Percentiles rank a stretch among this genome's conserved stretches.
phyloP scores from a whole-genome alignment of 2,329 filamentous ascomycete genomes.

The Microdochium bolleyi region DNA sequence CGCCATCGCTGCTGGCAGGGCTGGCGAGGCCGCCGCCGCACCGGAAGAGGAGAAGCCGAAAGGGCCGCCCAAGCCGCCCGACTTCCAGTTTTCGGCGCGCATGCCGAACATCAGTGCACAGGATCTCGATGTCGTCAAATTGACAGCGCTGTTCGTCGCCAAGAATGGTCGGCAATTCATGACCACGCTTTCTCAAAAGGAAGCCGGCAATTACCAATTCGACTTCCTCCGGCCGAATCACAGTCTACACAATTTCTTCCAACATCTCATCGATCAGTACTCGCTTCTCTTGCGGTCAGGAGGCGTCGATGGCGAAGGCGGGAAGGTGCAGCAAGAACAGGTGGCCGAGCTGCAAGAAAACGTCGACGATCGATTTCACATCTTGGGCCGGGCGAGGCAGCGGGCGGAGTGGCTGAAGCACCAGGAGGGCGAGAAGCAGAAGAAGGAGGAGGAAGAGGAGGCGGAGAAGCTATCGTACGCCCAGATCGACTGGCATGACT shows the following conservation, averaged over 20 bases:
- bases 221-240: constrained; percentile 94
- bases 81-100: constrained; percentile 88
- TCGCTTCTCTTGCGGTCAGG: constrained; percentile 65
- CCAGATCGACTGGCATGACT: constrained; percentile 97
- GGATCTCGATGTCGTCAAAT: constrained; percentile 65
- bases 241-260: constrained; percentile 93
- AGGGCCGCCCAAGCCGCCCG: constrained; percentile 76
- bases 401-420: constrained; percentile 82
- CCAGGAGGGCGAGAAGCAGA: constrained; percentile 76
- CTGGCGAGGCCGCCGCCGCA: constrained; percentile 49
- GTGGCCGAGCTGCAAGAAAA: constrained; percentile 68
- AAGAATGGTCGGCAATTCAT: constrained; percentile 90
- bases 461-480: constrained; percentile 69
- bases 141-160: constrained; percentile 87
- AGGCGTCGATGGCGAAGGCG: constrained; percentile 56
- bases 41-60: constrained; percentile 56
- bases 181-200: constrained; percentile 80
- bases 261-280: constrained; percentile 88
- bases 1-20: constrained; percentile 66
- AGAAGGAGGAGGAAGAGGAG: constrained; percentile 82
- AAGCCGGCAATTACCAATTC: constrained; percentile 88
- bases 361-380: constrained; percentile 68
- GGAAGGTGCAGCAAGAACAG: constrained; percentile 64
- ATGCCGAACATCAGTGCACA: constrained; percentile 97
- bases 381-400: constrained; percentile 74